These are phyloP conservation scores for Vairimorpha ceranae DNA, from an alignment of 371 early-diverging fungal genomes.

Conservation along the genomic window DNA sequence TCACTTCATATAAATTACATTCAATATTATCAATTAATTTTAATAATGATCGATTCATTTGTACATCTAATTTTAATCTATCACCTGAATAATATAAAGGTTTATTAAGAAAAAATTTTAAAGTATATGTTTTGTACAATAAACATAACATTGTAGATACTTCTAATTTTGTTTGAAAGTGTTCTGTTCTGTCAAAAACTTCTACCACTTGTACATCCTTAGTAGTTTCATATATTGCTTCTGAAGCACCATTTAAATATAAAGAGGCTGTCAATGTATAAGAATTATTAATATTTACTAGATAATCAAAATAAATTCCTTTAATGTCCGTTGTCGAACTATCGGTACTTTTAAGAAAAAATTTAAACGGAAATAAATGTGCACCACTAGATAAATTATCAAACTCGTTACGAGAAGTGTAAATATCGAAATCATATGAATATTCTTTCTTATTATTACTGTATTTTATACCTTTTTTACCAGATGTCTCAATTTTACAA, in stretches of 20 bases:
- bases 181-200: not conserved
- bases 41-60: not conserved
- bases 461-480: not conserved
- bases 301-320: conserved; percentile 31
- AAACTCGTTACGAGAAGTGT: not conserved
- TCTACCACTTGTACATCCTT: conserved; percentile 23
- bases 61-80: not conserved
- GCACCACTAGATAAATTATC: conserved; percentile 26
- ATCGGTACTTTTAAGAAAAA: conserved; percentile 15
- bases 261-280: not conserved
- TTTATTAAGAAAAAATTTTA: conserved; percentile 21
- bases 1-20: conserved; percentile 31
- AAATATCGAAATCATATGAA: conserved; percentile 18
- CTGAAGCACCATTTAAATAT: conserved; percentile 3
- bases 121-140: conserved; percentile 10
- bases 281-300: conserved; percentile 14
- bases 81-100: conserved; percentile 29
- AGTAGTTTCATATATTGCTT: not conserved
- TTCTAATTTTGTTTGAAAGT: conserved; percentile 15
- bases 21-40: conserved; percentile 27
- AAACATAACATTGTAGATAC: conserved; percentile 19
- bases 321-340: conserved; percentile 20
- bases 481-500: not conserved
- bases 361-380: conserved; percentile 28
- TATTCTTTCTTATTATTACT: not conserved